Conservation (phyloP, 257 asterid genomes). For the Solanum boliviense region DNA sequence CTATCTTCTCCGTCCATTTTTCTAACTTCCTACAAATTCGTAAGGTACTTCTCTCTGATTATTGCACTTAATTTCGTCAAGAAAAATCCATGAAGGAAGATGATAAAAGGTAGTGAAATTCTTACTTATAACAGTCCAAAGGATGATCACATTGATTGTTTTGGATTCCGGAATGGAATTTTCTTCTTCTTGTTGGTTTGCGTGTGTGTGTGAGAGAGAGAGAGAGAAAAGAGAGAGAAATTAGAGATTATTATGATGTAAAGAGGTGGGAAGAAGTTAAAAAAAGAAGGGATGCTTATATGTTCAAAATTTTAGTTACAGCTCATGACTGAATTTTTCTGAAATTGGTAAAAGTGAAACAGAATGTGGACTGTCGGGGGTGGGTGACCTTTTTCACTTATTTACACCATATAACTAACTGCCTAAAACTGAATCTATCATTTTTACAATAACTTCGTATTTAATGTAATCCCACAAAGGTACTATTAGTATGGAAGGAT, state of each 20-base stretch:
- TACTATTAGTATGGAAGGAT: background rate
- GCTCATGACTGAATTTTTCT: background rate
- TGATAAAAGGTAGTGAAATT: background rate
- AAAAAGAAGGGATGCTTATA: background rate
- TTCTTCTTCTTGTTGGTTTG: background rate
- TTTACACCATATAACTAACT: background rate
- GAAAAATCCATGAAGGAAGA: background rate
- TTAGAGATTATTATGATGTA: background rate
- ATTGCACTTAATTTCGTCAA: background rate
- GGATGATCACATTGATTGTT: background rate
- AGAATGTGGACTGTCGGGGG: background rate
- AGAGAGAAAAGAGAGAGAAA: background rate
- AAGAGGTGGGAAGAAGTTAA: background rate
- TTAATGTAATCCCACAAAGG: fast-evolving
- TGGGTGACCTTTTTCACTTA: background rate
- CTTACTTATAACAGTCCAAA: background rate
- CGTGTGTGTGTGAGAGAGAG: background rate
- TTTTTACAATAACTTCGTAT: fast-evolving
- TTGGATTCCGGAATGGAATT: background rate
- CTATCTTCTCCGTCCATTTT: slow-evolving; percentile 1
- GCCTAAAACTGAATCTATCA: background rate
- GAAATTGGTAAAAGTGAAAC: background rate
- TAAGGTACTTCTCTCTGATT: background rate
- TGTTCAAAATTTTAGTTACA: background rate
- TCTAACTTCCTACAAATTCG: background rate